These are phyloP conservation scores for Phoma sp. DNA, from an alignment of 2,329 filamentous ascomycete species.

Conservation along the genomic window DNA sequence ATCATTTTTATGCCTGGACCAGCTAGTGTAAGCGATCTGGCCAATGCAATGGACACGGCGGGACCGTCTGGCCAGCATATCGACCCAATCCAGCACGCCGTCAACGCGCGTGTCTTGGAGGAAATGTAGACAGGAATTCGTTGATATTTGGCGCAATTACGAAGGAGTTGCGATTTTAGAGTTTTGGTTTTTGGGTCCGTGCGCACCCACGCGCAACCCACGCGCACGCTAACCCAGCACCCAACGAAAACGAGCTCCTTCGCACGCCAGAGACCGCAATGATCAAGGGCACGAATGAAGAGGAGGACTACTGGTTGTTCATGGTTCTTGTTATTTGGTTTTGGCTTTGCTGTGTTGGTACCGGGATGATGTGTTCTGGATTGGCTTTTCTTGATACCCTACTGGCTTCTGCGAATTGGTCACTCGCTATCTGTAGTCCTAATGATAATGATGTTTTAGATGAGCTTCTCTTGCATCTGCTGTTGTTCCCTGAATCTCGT, in stretches of 20 bases:
- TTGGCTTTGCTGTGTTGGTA: slow-evolving; percentile 6
- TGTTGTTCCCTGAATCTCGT: neutral
- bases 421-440: slow-evolving; percentile 10
- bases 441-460: neutral
- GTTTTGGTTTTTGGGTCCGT: too few species aligned
- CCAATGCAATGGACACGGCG: neutral
- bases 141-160: neutral
- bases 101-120: slow-evolving; percentile 83
- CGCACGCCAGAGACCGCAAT: too few species aligned
- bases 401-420: neutral
- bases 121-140: slow-evolving; percentile 67
- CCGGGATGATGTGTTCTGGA: slow-evolving; percentile 2
- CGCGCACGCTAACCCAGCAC: too few species aligned
- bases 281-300: too few species aligned
- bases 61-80: neutral
- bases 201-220: too few species aligned
- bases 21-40: slow-evolving; percentile 36
- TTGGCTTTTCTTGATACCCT: slow-evolving; percentile 18
- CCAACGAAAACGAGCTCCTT: too few species aligned
- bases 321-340: neutral
- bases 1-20: slow-evolving; percentile 69
- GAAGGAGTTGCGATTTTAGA: too few species aligned
- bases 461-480: neutral
- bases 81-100: slow-evolving; percentile 68
- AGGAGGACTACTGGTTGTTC: too few species aligned